These are phyloP conservation scores for Logfia minima DNA, from an alignment of 129 eudicot species.

Conservation along the genomic window DNA sequence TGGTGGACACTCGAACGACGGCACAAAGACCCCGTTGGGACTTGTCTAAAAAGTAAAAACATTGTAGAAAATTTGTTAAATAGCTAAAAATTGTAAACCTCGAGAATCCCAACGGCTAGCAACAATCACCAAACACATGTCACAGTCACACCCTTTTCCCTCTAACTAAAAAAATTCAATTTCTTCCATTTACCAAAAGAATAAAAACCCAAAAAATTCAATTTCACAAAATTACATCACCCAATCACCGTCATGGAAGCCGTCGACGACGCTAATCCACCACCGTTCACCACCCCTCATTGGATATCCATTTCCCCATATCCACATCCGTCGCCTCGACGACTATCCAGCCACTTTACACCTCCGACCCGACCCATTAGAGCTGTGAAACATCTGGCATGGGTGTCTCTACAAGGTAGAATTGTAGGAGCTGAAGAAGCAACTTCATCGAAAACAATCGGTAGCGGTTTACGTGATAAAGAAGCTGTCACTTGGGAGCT, in stretches of 20 bases:
- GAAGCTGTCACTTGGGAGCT: conserved; percentile 77
- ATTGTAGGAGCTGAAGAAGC: conserved; percentile 80
- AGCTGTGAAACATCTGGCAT: conserved; percentile 51
- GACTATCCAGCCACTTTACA: conserved; percentile 69
- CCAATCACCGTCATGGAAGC: conserved; percentile 33
- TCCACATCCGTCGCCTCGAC: conserved; percentile 53
- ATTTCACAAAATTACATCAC: not conserved
- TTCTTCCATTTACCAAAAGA: not conserved
- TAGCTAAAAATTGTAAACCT: not conserved
- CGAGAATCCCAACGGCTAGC: conserved; percentile 37
- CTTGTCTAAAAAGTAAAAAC: too few relatives aligned
- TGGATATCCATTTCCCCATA: conserved; percentile 47
- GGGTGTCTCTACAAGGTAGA: conserved; percentile 76
- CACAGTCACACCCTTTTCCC: conserved; percentile 19
- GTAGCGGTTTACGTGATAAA: conserved; percentile 43
- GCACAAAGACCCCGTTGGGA: too few relatives aligned
- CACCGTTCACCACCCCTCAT: conserved; percentile 36
- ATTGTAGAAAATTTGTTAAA: too few relatives aligned
- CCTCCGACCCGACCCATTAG: conserved; percentile 58
- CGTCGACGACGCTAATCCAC: conserved; percentile 20
- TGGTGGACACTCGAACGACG: too few relatives aligned
- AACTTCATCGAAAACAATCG: conserved; percentile 50
- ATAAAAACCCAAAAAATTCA: not conserved
- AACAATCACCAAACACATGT: conserved; percentile 8
- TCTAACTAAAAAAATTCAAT: conserved; percentile 7